These are phyloP conservation scores for Ceratocystis alfenasii DNA, from an alignment of 2,329 filamentous ascomycete species.

Conservation along the genomic window DNA sequence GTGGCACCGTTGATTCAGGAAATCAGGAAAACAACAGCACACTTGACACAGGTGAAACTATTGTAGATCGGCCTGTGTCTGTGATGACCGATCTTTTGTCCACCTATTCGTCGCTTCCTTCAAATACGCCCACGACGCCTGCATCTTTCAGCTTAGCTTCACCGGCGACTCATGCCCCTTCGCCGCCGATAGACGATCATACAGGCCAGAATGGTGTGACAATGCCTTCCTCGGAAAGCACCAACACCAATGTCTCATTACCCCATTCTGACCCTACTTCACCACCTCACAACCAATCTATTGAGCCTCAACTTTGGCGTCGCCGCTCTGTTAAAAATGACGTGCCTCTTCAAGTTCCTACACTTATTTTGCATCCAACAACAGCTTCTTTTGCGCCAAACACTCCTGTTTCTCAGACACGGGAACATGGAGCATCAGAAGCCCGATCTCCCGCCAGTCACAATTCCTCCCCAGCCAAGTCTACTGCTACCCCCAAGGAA, in stretches of 20 bases:
- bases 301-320: conserved; percentile 34
- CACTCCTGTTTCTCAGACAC: neutral
- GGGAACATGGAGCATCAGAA: neutral
- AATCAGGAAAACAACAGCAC: conserved; percentile 22
- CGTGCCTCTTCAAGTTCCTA: conserved; percentile 35
- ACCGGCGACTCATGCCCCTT: conserved; percentile 4
- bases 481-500: neutral
- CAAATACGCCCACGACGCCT: conserved; percentile 24
- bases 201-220: neutral
- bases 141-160: conserved; percentile 12
- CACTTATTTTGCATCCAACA: conserved; percentile 28
- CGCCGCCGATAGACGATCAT: neutral
- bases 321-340: conserved; percentile 41
- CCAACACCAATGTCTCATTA: neutral
- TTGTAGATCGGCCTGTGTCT: conserved; percentile 18
- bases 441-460: neutral
- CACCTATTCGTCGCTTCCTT: conserved; percentile 26
- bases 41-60: conserved; percentile 25
- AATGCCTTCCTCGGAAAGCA: neutral
- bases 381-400: neutral
- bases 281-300: conserved; percentile 8
- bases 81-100: conserved; percentile 23
- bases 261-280: neutral
- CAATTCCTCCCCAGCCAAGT: neutral
- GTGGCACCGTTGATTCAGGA: neutral